Evolutionary conservation across 441 rosid genomes (phyloP).

Genomic region (Metrosideros polymorpha): DNA sequence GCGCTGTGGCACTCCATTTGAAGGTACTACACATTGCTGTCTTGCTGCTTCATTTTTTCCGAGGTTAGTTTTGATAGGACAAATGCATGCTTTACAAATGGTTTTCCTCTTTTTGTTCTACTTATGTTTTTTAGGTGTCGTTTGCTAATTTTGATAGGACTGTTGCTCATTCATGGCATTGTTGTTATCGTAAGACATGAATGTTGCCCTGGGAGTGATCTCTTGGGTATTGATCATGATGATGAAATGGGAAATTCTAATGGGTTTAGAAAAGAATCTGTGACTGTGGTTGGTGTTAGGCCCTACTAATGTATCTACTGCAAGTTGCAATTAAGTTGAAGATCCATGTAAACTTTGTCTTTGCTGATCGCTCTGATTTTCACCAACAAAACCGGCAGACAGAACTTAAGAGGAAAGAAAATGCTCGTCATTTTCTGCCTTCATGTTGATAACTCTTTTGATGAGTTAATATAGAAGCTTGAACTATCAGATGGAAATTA

Average conservation of each 20-base stretch:
- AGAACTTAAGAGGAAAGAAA: neutral
- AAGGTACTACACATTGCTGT: conserved; percentile 26
- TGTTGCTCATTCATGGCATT: neutral
- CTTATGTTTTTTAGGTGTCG: neutral
- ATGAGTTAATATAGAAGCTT: neutral
- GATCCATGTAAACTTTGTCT: neutral
- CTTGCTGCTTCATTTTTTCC: neutral
- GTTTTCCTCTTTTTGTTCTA: neutral
- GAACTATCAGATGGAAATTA: neutral
- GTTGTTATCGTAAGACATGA: neutral
- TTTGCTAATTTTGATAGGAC: neutral
- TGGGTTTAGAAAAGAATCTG: neutral
- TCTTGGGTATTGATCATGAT: neutral
- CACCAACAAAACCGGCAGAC: neutral
- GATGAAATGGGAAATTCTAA: neutral
- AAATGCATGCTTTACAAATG: neutral
- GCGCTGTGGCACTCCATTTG: conserved; percentile 71
- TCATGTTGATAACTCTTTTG: neutral
- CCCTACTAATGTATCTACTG: neutral
- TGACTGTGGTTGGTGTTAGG: neutral
- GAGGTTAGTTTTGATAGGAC: neutral
- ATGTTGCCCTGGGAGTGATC: neutral
- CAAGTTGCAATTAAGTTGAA: neutral
- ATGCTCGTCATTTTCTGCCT: neutral
- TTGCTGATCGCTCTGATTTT: neutral